Percentiles rank a stretch among this genome's conserved stretches.
Evolutionary conservation across 2,329 filamentous ascomycete species (phyloP).

Genomic region (Ciborinia camelliae): DNA sequence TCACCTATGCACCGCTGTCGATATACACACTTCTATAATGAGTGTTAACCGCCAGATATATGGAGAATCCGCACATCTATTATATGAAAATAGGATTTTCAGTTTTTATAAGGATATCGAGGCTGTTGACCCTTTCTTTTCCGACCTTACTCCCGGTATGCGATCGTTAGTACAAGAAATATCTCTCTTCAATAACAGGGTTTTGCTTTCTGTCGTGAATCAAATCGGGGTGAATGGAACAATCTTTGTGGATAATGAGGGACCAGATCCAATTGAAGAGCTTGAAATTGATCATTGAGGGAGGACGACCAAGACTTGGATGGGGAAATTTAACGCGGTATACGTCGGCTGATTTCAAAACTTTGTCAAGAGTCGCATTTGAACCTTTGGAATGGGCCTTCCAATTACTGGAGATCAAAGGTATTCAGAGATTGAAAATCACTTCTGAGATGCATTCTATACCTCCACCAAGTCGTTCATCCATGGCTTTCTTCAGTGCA

Average conservation of each 20-base stretch:
- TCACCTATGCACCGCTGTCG: constrained; percentile 43
- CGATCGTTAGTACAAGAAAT: constrained; percentile 49
- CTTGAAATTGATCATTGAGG: constrained; percentile 52
- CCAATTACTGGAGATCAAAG: constrained; percentile 50
- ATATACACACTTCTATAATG: constrained; percentile 47
- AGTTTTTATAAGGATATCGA: constrained; percentile 59
- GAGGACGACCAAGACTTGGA: constrained; percentile 46
- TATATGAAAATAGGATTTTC: constrained; percentile 56
- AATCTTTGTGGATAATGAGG: constrained; percentile 49
- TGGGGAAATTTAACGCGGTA: constrained; percentile 51
- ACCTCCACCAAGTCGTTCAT: constrained; percentile 47
- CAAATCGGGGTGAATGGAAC: constrained; percentile 54
- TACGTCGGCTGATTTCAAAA: constrained; percentile 46
- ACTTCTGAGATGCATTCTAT: constrained; percentile 49
- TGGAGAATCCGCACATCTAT: constrained; percentile 51
- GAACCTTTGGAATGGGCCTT: constrained; percentile 56
- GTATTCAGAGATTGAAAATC: constrained; percentile 50
- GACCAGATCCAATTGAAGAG: constrained; percentile 41
- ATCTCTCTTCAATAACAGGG: constrained; percentile 54
- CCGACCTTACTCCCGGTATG: constrained; percentile 51
- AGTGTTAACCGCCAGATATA: constrained; percentile 47
- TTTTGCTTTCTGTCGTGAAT: constrained; percentile 51
- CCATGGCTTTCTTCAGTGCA: constrained; percentile 56
- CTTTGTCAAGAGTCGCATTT: constrained; percentile 43
- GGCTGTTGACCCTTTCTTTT: constrained; percentile 57